These are phyloP conservation scores for Miscanthus lutarioriparius DNA, from an alignment of 176 grass and related monocot species.

Conservation along the genomic window DNA sequence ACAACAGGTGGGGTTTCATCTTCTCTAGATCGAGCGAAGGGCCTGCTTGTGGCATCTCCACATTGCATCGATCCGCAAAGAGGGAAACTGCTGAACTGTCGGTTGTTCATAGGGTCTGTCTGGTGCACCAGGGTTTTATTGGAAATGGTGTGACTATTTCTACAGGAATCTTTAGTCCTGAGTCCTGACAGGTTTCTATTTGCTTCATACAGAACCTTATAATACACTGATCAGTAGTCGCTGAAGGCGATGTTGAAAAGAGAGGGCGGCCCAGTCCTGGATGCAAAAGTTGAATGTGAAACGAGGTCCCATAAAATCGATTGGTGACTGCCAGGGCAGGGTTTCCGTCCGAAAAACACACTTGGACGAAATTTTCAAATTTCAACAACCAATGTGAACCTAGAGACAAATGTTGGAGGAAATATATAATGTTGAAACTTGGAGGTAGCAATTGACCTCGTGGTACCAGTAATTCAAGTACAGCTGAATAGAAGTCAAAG, in stretches of 20 bases:
- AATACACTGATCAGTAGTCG: neutral
- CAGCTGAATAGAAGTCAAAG: conserved; percentile 5
- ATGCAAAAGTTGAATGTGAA: neutral
- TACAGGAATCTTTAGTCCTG: neutral
- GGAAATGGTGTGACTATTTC: neutral
- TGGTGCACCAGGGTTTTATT: neutral
- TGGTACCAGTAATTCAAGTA: conserved; percentile 16
- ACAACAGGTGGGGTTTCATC: neutral
- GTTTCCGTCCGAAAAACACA: neutral
- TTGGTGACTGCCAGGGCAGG: neutral
- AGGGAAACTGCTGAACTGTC: neutral
- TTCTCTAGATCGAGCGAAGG: neutral
- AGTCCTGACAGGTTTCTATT: neutral
- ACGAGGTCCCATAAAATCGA: neutral
- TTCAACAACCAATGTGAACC: conserved; percentile 35
- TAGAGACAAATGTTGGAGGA: neutral
- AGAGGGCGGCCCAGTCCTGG: neutral
- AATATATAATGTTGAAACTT: conserved; percentile 21
- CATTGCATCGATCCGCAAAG: too few relatives aligned
- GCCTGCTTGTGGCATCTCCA: neutral
- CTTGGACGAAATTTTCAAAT: neutral
- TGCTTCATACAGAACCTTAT: neutral
- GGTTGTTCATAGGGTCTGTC: neutral
- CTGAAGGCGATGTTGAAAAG: neutral
- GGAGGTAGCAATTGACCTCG: neutral